Percentiles rank a stretch among this genome's conserved stretches.
phyloP scores from a whole-genome alignment of 1,284 basidiomycete genomes.

The Neonothopanus nambi region DNA sequence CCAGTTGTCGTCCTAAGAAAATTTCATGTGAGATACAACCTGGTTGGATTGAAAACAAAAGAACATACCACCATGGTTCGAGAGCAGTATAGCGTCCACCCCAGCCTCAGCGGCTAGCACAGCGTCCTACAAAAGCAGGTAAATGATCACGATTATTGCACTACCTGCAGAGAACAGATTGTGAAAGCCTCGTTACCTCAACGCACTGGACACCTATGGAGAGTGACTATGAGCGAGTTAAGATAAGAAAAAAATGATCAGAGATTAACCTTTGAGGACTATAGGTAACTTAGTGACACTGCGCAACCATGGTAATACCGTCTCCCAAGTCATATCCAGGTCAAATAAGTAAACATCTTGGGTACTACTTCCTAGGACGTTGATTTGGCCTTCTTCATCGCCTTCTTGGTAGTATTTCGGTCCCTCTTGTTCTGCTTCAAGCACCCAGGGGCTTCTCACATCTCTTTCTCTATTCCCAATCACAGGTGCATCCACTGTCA shows the following conservation, averaged over 20 bases:
- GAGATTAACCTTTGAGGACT: constrained; percentile 71
- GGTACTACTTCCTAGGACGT: constrained; percentile 62
- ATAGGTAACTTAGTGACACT: constrained; percentile 78
- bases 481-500: constrained; percentile 89
- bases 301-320: constrained; percentile 78
- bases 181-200: constrained; percentile 41
- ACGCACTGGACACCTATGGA: constrained; percentile 72
- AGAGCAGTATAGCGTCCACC: constrained; percentile 83
- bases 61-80: constrained; percentile 83
- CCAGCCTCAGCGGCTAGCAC: constrained; percentile 86
- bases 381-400: constrained; percentile 30
- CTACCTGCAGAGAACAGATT: constrained; percentile 10
- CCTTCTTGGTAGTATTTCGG: constrained; percentile 35
- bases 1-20: constrained; percentile 71
- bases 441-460: constrained; percentile 59
- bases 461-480: constrained; percentile 87
- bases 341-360: constrained; percentile 55
- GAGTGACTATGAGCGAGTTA: constrained; percentile 11
- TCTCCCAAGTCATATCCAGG: constrained; percentile 72
- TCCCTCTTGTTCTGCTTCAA: constrained; percentile 59
- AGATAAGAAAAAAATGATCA: background rate
- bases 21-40: constrained; percentile 4
- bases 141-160: constrained; percentile 29
- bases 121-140: constrained; percentile 64
- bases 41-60: background rate